phyloP scores from a whole-genome alignment of 2,329 filamentous ascomycete genomes.

The Alternaria alternata region DNA sequence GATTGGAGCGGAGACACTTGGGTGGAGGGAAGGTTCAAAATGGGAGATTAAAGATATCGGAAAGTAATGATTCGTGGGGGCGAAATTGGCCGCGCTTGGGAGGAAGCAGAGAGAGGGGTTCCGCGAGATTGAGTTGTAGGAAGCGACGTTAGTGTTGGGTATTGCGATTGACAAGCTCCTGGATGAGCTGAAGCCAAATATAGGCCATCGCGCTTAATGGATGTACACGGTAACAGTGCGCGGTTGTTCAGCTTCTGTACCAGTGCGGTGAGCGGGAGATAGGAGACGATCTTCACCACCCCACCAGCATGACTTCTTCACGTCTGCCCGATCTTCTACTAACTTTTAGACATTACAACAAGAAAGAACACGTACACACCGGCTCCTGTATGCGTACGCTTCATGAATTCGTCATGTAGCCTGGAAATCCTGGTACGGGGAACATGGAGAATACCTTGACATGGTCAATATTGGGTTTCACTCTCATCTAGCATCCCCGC shows the following conservation, averaged over 20 bases:
- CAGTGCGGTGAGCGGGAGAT: background rate
- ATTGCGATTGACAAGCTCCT: slow-evolving; percentile 1
- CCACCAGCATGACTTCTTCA: background rate
- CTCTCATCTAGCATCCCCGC: background rate
- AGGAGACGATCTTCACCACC: background rate
- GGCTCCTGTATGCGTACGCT: background rate
- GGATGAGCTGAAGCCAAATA: background rate
- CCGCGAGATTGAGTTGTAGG: background rate
- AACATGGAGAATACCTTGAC: background rate
- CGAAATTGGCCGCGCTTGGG: slow-evolving; percentile 2
- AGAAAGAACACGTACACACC: background rate
- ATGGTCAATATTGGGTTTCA: background rate
- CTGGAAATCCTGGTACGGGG: background rate
- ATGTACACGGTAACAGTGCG: background rate
- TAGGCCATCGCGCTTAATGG: background rate
- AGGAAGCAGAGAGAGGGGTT: background rate
- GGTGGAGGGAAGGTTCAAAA: background rate
- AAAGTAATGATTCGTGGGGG: slow-evolving; percentile 4
- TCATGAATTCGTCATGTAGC: background rate
- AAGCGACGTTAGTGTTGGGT: slow-evolving; percentile 1
- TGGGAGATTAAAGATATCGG: background rate
- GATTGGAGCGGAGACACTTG: background rate
- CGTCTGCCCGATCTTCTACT: background rate
- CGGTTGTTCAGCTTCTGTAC: background rate
- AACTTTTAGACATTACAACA: background rate